These are phyloP conservation scores for Neopestalotiopsis sp. DNA, from an alignment of 2,329 filamentous ascomycete genomes.

Conservation along the genomic window DNA sequence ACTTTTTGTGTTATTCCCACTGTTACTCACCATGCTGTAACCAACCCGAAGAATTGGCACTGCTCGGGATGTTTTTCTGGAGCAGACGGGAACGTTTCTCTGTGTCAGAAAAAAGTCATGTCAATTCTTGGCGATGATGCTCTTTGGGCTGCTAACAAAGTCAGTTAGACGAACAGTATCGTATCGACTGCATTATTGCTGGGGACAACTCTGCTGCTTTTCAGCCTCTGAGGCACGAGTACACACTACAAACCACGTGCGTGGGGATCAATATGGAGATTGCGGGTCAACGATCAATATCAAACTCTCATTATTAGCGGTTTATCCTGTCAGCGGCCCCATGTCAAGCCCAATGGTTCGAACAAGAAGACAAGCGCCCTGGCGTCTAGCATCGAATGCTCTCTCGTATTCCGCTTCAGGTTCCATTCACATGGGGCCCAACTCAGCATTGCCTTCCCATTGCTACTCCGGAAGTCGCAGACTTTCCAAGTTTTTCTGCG, in stretches of 20 bases:
- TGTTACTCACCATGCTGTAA: not conserved
- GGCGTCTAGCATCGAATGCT: constrained; percentile 4
- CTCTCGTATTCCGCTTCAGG: constrained; percentile 7
- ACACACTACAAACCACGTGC: constrained; percentile 1
- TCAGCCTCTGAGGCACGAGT: not conserved
- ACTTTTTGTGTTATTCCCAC: not conserved
- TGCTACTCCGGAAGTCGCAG: not conserved
- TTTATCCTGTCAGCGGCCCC: constrained; percentile 9
- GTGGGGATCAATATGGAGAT: constrained; percentile 12
- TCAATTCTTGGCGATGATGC: not conserved
- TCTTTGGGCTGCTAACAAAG: not conserved
- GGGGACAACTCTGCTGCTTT: not conserved
- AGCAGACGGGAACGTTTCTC: not conserved
- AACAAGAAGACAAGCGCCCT: not conserved
- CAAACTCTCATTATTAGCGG: constrained; percentile 17
- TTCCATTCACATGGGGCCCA: constrained; percentile 11
- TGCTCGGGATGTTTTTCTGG: not conserved
- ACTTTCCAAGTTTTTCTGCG: not conserved
- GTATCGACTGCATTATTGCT: not conserved
- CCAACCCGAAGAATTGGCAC: not conserved
- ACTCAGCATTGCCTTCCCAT: constrained; percentile 1
- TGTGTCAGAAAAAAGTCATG: not conserved
- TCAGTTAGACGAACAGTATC: not conserved
- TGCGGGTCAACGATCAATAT: constrained; percentile 17
- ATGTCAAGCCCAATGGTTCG: not conserved